A percentile compares a stretch with the other conserved stretches of the same genome.
Evolutionary conservation across 208 protist genomes (phyloP).

Genomic region (Borovskyia barvae): DNA sequence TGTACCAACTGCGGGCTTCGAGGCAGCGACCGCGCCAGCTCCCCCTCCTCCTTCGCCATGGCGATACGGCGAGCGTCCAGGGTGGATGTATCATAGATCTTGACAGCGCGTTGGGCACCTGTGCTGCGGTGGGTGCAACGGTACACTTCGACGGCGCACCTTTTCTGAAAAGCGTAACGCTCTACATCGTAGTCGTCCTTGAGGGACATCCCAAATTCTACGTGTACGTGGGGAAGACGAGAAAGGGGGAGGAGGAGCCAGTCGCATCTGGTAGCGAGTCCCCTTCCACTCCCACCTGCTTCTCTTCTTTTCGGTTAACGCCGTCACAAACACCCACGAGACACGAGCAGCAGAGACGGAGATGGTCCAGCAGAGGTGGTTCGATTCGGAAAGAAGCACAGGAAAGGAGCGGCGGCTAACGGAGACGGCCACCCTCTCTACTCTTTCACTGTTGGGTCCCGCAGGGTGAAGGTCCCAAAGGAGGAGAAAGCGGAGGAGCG

Average conservation of each 20-base stretch:
- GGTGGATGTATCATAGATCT: conserved; percentile 53
- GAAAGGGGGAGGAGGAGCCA: not conserved
- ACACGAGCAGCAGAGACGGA: too few relatives aligned
- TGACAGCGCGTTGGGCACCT: conserved; percentile 47
- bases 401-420: too few relatives aligned
- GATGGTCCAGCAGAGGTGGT: too few relatives aligned
- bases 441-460: too few relatives aligned
- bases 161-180: conserved; percentile 28
- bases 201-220: conserved; percentile 33
- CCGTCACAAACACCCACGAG: too few relatives aligned
- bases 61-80: conserved; percentile 36
- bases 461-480: too few relatives aligned
- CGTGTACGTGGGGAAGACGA: not conserved
- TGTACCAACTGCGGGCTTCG: conserved; percentile 48
- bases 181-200: conserved; percentile 58
- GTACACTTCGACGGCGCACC: conserved; percentile 40
- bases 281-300: not conserved
- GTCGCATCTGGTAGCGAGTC: too few relatives aligned
- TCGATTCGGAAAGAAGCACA: too few relatives aligned
- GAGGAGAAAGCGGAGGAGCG: too few relatives aligned
- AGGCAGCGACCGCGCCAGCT: conserved; percentile 42
- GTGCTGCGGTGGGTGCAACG: conserved; percentile 47
- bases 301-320: not conserved
- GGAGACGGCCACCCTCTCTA: too few relatives aligned
- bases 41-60: conserved; percentile 48